phyloP scores from a whole-genome alignment of 2,329 filamentous ascomycete species.

The Calonectria ilicicola region DNA sequence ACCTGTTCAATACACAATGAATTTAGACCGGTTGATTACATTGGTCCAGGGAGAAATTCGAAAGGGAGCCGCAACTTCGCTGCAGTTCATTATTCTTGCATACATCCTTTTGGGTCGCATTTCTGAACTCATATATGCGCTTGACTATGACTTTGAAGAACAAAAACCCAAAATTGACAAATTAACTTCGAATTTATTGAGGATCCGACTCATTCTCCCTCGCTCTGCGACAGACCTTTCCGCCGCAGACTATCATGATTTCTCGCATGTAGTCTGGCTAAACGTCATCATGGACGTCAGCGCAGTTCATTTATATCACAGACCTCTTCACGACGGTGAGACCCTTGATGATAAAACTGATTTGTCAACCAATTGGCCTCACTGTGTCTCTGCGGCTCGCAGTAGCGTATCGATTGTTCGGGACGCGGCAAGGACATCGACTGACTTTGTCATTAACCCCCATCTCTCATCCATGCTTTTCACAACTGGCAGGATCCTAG shows the following conservation, averaged over 20 bases:
- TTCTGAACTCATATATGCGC: constrained; percentile 31
- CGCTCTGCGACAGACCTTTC: constrained; percentile 36
- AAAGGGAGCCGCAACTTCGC: constrained; percentile 14
- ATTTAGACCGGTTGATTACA: constrained; percentile 33
- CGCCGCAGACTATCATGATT: constrained; percentile 28
- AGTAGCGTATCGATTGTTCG: constrained; percentile 29
- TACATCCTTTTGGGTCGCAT: constrained; percentile 38
- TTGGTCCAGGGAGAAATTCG: constrained; percentile 25
- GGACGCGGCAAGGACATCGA: constrained; percentile 29
- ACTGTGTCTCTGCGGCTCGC: constrained; percentile 37
- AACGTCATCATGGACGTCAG: constrained; percentile 28
- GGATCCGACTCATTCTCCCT: constrained; percentile 39
- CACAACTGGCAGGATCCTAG: constrained; percentile 28
- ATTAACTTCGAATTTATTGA: constrained; percentile 26
- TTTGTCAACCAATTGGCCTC: constrained; percentile 36
- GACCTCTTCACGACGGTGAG: constrained; percentile 24
- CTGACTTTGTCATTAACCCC: constrained; percentile 29
- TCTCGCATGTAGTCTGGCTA: constrained; percentile 36
- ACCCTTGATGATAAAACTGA: constrained; percentile 14
- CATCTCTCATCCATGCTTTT: constrained; percentile 35
- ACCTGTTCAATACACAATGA: constrained; percentile 15
- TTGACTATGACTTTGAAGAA: constrained; percentile 24
- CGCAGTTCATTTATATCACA: constrained; percentile 38
- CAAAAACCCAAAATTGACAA: constrained; percentile 22
- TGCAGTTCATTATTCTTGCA: constrained; percentile 37